Base-by-base conservation (phyloP, 2,329 filamentous ascomycete genomes). In the Pseudopithomyces chartarum region DNA sequence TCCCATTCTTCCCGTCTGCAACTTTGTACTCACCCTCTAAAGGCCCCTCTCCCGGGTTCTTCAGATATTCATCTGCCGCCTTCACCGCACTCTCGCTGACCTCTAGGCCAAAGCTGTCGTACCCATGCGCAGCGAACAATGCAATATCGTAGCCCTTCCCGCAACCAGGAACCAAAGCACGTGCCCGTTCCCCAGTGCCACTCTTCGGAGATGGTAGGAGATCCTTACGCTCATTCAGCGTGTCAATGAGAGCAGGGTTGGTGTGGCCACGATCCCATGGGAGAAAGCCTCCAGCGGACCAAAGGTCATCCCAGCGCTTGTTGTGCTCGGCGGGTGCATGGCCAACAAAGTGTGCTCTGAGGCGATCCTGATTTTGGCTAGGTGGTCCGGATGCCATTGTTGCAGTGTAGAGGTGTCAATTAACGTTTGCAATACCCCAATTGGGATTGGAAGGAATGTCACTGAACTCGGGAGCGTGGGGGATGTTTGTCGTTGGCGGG, bases 101-200 rank as follows among this genome's bases (percentile, higher is more conserved):
- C 70, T 96, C 92, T 1, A 96, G 76, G 0, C 91, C 92, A 66
- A 85, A 87, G 1, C 87, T 86, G 75, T 96, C 89, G 71, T 90
- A 95, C 1, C 92, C 92, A 68, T 88, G 85, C 10, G 85, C 85
- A 48, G 87, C 85, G 43, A 96, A 82, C 36, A 96, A 80, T 10
- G 91, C 80, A 1, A 92, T 90, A 76, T 96, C 92, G 69, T 95
- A 89, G 5, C 92, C 92, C 45, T 85, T 84, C 0, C 92, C 92
- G 74, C 92, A 96, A 5, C 91, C 92, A 0, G 92, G 90, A 0
- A 96, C 89, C 8, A 96, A 79, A 1, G 88, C 91, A 55, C 79
- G 80, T 64, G 83, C 84, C 54, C 73, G 78, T 66, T 26, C 74
- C 54, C 68, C 66, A 29, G 65, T 64, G 0, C 51, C 8, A 1